phyloP scores from a whole-genome alignment of 352 stramenopile genomes.

The Pythium rishiriense region DNA sequence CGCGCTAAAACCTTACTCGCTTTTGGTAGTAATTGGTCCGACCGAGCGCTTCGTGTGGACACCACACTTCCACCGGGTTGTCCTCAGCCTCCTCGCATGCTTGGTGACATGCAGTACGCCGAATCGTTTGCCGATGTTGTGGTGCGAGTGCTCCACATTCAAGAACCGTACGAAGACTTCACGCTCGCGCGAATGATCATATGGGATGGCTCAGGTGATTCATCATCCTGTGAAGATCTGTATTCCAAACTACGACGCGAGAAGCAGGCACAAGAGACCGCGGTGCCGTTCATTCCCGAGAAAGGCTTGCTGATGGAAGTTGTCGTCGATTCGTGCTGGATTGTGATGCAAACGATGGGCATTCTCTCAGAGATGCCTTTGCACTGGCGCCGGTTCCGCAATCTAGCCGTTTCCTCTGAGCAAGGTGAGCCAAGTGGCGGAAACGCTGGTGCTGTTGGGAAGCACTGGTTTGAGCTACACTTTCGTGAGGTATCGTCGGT shows the following conservation, averaged over 20 bases:
- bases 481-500: slow-evolving; percentile 75
- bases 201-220: slow-evolving; percentile 66
- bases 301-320: slow-evolving; percentile 60
- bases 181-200: slow-evolving; percentile 46
- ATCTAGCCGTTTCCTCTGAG: slow-evolving; percentile 44
- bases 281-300: slow-evolving; percentile 31
- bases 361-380: slow-evolving; percentile 39
- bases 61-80: slow-evolving; percentile 53
- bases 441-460: not conserved
- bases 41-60: slow-evolving; percentile 40
- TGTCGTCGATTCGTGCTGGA: slow-evolving; percentile 69
- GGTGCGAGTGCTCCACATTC: slow-evolving; percentile 52
- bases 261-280: slow-evolving; percentile 4
- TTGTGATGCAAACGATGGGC: slow-evolving; percentile 53
- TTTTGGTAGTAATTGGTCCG: slow-evolving; percentile 36
- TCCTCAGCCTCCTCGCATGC: slow-evolving; percentile 35
- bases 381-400: slow-evolving; percentile 76
- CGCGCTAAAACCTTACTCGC: not conserved
- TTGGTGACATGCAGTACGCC: slow-evolving; percentile 44
- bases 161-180: slow-evolving; percentile 29
- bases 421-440: slow-evolving; percentile 28
- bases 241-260: slow-evolving; percentile 22
- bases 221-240: slow-evolving; percentile 26
- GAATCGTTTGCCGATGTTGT: slow-evolving; percentile 65
- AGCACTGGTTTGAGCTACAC: slow-evolving; percentile 39